phyloP scores from a whole-genome alignment of 2,329 filamentous ascomycete genomes.

The Fusarium oligoseptatum region DNA sequence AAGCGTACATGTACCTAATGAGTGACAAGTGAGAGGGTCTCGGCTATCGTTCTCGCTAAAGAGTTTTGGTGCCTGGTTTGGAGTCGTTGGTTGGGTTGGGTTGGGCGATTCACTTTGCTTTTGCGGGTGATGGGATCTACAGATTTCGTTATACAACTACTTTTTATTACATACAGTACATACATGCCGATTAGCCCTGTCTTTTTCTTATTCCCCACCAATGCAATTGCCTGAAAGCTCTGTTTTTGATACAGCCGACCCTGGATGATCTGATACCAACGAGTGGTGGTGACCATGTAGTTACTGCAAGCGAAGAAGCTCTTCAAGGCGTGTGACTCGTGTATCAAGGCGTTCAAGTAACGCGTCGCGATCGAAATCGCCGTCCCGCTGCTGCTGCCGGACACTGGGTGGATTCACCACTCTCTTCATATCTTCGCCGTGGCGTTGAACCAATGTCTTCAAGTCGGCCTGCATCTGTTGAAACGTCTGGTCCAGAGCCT shows the following conservation, averaged over 20 bases:
- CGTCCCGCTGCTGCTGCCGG: not conserved
- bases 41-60: conserved; percentile 2
- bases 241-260: not conserved
- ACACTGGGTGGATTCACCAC: not conserved
- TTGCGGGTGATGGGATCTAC: not conserved
- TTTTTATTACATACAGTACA: not conserved
- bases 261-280: not conserved
- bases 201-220: not conserved
- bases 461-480: not conserved
- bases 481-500: not conserved
- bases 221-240: not conserved
- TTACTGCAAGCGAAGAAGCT: not conserved
- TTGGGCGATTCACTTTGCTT: not conserved
- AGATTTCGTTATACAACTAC: not conserved
- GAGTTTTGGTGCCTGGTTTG: not conserved
- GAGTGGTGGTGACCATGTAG: not conserved
- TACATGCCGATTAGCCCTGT: not conserved
- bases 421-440: not conserved
- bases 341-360: not conserved
- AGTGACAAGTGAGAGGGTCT: not conserved
- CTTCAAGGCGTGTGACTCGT: not conserved
- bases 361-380: not conserved
- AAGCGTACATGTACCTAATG: not conserved
- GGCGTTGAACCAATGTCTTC: not conserved
- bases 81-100: not conserved